Evolutionary conservation across 495 filamentous ascomycete species (phyloP), one percentile per base, ranked within the genome.

Genomic region (Trichocladium antarcticum): DNA sequence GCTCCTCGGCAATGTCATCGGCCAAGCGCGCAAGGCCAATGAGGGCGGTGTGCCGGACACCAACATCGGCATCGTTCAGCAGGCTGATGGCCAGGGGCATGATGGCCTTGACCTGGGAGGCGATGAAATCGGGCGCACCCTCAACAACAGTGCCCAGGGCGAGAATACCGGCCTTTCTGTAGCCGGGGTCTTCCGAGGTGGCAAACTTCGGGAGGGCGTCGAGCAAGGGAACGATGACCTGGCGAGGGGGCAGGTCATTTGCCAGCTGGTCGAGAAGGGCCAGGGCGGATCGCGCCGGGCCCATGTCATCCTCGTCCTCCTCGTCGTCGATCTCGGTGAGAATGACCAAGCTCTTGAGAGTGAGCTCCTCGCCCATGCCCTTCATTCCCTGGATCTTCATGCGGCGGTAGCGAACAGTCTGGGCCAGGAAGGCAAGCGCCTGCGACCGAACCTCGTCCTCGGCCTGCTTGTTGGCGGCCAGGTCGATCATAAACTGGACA

Each of bases 81-180:
- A 98, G 78, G 60, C 81, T 81, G 37, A 96, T 73, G 48, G 96
- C 81, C 48, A 85, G 74, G 32, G 92, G 93, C 67, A 96, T 82
- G 60, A 95, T 83, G 52, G 82, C 78, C 59, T 81, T 74, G 59
- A 94, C 76, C 72, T 96, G 89, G 8, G 87, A 92, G 51, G 82
- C 84, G 57, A 96, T 83, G 68, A 96, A 96, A 58, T 96, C 92
- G 7, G 92, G 92, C 31, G 92, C 93, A 53, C 92, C 92, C 68
- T 98, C 92, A 44, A 95, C 92, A 57, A 85, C 89, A 72, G 87
- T 93, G 46, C 90, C 92, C 5, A 98, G 74, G 7, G 92, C 83
- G 54, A 97, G 75, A 59, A 96, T 87, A 65, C 87, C 89, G 35
- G 89, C 92, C 63, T 88, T 84, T 40, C 89, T 81, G 65, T 81